A percentile compares a stretch with the other conserved stretches of the same genome.
Conservation (phyloP, 441 rosid genomes). For the Corymbia citriodora region DNA sequence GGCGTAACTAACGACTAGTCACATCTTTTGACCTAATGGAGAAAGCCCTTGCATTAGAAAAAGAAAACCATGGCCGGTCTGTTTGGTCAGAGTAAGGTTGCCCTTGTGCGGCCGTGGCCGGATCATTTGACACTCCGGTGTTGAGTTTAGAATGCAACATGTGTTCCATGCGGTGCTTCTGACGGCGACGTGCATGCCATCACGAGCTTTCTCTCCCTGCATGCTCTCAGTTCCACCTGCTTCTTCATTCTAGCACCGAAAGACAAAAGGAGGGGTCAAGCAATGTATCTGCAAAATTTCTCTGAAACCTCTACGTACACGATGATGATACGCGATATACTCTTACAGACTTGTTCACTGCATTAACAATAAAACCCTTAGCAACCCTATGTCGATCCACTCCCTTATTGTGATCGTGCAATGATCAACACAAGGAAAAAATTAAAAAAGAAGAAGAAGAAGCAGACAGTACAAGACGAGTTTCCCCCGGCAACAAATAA, state of each 20-base stretch:
- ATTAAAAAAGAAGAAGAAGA: rapidly evolving
- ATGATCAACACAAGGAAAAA: neutral
- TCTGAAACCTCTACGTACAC: neutral
- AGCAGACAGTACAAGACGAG: neutral
- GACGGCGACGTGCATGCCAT: neutral
- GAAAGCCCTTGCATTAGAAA: neutral
- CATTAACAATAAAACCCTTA: neutral
- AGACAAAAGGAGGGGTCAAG: neutral
- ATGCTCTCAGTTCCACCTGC: neutral
- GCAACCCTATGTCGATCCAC: neutral
- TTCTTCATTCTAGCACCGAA: neutral
- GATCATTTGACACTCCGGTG: neutral
- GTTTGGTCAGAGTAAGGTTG: neutral
- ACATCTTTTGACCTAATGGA: neutral
- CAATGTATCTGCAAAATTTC: neutral
- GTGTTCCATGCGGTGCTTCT: neutral
- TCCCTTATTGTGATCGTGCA: neutral
- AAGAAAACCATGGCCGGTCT: neutral
- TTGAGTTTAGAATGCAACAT: neutral
- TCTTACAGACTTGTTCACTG: neutral
- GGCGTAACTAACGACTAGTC: too few relatives aligned
- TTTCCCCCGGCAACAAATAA: neutral
- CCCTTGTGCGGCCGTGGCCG: neutral
- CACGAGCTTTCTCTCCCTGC: neutral
- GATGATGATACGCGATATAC: neutral